These are phyloP conservation scores for Cymbopogon flexuosus DNA, from an alignment of 202 grass and related monocot species.

Conservation along the genomic window DNA sequence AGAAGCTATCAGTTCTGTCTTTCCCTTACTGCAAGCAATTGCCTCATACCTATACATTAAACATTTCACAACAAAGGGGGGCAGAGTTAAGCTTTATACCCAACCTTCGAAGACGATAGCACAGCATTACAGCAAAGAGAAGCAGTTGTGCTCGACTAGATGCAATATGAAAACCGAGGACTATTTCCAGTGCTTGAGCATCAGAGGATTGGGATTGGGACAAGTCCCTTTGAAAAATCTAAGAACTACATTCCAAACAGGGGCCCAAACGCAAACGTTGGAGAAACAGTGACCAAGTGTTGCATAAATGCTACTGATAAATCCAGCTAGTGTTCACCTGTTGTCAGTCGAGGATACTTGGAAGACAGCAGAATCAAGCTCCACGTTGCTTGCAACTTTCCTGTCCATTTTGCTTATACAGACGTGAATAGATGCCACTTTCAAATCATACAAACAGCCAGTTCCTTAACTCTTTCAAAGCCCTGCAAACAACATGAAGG, in stretches of 20 bases:
- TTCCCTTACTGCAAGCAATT: slow-evolving; percentile 58
- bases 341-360: slow-evolving; percentile 50
- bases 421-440: background rate
- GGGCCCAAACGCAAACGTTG: background rate
- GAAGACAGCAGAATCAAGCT: slow-evolving; percentile 82
- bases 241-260: background rate
- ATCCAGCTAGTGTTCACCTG: slow-evolving; percentile 44
- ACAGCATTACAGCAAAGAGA: background rate
- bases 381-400: slow-evolving; percentile 32
- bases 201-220: background rate
- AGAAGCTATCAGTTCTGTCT: slow-evolving; percentile 55
- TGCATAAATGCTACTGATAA: slow-evolving; percentile 21
- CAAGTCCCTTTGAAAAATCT: background rate
- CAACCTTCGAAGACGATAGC: slow-evolving; percentile 3
- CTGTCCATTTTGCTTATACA: slow-evolving; percentile 47
- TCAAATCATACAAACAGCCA: slow-evolving; percentile 12
- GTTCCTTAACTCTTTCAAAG: slow-evolving; percentile 25
- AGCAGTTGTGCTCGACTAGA: background rate
- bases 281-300: background rate
- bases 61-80: slow-evolving; percentile 9
- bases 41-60: slow-evolving; percentile 64
- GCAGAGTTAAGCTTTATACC: background rate
- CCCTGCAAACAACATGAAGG: slow-evolving; percentile 34
- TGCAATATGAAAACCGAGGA: background rate
- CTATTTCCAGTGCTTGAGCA: background rate